Evolutionary conservation across 2,329 filamentous ascomycete species (phyloP).

Genomic region (Akanthomyces lecanii): DNA sequence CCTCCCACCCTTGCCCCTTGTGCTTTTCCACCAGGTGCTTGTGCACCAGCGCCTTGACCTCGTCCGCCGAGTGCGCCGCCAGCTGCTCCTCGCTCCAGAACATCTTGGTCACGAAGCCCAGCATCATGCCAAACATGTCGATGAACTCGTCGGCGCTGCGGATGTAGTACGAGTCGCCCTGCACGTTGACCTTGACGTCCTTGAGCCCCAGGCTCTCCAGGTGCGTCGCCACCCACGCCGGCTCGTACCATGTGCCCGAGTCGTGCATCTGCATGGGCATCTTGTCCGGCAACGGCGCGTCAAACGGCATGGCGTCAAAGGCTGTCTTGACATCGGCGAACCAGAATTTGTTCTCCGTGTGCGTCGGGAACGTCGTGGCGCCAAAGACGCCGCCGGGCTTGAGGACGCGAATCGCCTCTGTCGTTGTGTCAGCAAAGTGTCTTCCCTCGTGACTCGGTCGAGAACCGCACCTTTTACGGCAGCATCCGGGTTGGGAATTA

Average conservation of each 20-base stretch:
- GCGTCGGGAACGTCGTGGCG: conserved; percentile 34
- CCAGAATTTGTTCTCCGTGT: conserved; percentile 33
- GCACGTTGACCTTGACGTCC: conserved; percentile 34
- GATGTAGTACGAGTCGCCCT: conserved; percentile 27
- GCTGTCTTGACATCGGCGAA: conserved; percentile 34
- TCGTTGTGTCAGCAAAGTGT: not conserved
- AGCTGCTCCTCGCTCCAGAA: conserved; percentile 39
- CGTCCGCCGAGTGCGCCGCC: conserved; percentile 35
- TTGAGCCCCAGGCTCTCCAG: conserved; percentile 34
- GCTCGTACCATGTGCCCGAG: conserved; percentile 37
- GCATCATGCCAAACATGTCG: conserved; percentile 34
- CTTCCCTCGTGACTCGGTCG: too few relatives aligned
- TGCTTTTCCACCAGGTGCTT: conserved; percentile 39
- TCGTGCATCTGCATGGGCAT: conserved; percentile 38
- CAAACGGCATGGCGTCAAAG: conserved; percentile 38
- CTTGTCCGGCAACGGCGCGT: conserved; percentile 32
- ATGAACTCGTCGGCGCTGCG: conserved; percentile 35
- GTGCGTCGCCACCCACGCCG: conserved; percentile 35
- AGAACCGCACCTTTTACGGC: conserved; percentile 26
- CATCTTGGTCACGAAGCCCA: conserved; percentile 33
- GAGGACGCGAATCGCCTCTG: conserved; percentile 38
- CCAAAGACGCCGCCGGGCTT: conserved; percentile 36
- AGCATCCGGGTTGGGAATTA: conserved; percentile 39
- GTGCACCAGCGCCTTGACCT: conserved; percentile 34
- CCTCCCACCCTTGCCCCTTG: conserved; percentile 31